Conservation (phyloP, 495 filamentous ascomycete genomes). For the Podospora bellae-mahoneyi region DNA sequence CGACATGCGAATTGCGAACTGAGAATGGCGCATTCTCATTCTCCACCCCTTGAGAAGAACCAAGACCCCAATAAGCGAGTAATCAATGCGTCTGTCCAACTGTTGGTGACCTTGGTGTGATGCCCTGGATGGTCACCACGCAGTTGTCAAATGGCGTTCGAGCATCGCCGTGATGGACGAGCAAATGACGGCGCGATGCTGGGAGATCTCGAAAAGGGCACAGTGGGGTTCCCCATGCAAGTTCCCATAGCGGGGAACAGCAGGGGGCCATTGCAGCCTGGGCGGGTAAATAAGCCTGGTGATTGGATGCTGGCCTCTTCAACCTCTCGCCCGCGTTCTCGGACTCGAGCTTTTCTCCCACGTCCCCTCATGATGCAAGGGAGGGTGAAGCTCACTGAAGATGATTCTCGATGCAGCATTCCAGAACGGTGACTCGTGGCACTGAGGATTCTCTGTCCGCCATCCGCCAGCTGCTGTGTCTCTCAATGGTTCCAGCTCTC, state of each 20-base stretch:
- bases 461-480: neutral
- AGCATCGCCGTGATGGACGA: conserved; percentile 11
- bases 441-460: neutral
- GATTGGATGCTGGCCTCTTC: conserved; percentile 20
- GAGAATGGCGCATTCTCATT: conserved; percentile 15
- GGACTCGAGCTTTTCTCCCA: conserved; percentile 6
- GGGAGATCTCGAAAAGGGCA: conserved; percentile 5
- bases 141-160: conserved; percentile 17
- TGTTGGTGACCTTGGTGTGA: conserved; percentile 12
- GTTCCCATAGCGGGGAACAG: conserved; percentile 7
- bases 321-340: conserved; percentile 18
- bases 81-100: conserved; percentile 11
- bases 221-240: conserved; percentile 11
- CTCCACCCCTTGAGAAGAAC: neutral
- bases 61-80: conserved; percentile 6
- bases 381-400: neutral
- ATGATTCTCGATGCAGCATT: conserved; percentile 8
- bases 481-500: neutral
- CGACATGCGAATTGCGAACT: conserved; percentile 12
- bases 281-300: conserved; percentile 24
- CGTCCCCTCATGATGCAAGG: neutral
- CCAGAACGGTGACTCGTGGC: neutral
- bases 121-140: neutral
- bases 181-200: neutral
- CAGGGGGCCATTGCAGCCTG: conserved; percentile 12